phyloP scores from a whole-genome alignment of 176 grass and related monocot species.

The Chloris gayana region DNA sequence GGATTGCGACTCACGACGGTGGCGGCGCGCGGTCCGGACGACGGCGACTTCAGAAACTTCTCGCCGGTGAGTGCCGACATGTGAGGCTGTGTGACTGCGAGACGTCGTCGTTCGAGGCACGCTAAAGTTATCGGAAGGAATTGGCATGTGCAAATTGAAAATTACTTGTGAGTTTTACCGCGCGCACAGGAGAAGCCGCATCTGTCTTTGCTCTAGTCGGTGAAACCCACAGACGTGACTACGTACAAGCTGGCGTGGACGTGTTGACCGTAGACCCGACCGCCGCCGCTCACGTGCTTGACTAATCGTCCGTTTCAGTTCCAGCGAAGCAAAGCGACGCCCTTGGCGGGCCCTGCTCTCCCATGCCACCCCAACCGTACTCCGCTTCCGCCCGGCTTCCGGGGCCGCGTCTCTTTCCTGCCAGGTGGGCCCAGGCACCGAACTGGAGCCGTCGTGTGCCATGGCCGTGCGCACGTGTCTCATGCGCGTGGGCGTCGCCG shows the following conservation, averaged over 20 bases:
- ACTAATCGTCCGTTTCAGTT: neutral
- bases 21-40: neutral
- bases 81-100: too few species aligned
- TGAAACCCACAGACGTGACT: too few species aligned
- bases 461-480: neutral
- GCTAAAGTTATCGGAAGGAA: neutral
- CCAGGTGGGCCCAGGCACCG: neutral
- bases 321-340: neutral
- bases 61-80: neutral
- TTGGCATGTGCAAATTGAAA: neutral
- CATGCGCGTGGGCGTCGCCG: neutral
- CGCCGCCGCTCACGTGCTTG: conserved; percentile 44
- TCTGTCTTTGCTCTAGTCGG: too few species aligned
- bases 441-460: too few species aligned
- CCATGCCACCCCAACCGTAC: neutral
- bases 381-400: conserved; percentile 21
- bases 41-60: conserved; percentile 15
- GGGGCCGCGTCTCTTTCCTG: neutral
- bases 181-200: neutral
- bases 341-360: neutral
- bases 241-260: neutral
- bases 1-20: conserved; percentile 9
- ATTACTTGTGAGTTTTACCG: neutral
- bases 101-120: neutral
- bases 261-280: conserved; percentile 11